Base-by-base conservation (phyloP, 164 flowering plant species). In the Aristolochia californica region DNA sequence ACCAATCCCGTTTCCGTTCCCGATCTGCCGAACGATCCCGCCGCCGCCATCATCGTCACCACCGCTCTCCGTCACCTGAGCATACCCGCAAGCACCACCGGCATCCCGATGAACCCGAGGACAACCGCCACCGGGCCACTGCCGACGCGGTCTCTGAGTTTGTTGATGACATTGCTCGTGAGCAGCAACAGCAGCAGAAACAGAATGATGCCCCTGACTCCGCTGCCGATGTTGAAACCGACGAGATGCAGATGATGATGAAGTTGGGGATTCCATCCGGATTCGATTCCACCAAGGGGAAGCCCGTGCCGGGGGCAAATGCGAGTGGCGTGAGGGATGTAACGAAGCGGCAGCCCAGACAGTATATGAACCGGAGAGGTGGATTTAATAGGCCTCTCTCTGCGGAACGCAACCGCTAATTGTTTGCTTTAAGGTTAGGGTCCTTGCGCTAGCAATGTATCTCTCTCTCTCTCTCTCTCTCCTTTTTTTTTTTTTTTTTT, bases 331-430 rank as follows among this genome's bases (percentile, higher is more conserved):
- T 89, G 30, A 80, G 94, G 67, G 81, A 77, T 0, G 89, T 79
- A 43, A 85, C 97, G 15, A 93, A 93, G 78, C 71, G 97, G 57
- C 94, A 83, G 74, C 98, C 97, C 0, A 62, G 98, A 57, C 98
- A 93, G 84, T 93, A 93, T 60, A 93, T 93, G 98, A 93, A 93
- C 55, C 72, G 97, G 44, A 72, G 97, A 7, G 98, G 98, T 5
- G 98, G 98, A 15, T 93, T 93, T 62, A 93, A 93, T 68, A 78
- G 98, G 4, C 98, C 98, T 0, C 67, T 93, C 72, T 96, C 98
- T 0, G 75, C 78, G 0, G 98, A 93, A 72, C 56, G 61, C 17
- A 93, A 81, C 59, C 91, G 98, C 15, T 91, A 72, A 77, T 24
- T 49, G 10, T 22, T 5, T 9, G 5, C 16, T 13, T 21, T 18